These are phyloP conservation scores for Coprinopsis strossmayeri DNA, from an alignment of 768 basidiomycete genomes.

Conservation along the genomic window DNA sequence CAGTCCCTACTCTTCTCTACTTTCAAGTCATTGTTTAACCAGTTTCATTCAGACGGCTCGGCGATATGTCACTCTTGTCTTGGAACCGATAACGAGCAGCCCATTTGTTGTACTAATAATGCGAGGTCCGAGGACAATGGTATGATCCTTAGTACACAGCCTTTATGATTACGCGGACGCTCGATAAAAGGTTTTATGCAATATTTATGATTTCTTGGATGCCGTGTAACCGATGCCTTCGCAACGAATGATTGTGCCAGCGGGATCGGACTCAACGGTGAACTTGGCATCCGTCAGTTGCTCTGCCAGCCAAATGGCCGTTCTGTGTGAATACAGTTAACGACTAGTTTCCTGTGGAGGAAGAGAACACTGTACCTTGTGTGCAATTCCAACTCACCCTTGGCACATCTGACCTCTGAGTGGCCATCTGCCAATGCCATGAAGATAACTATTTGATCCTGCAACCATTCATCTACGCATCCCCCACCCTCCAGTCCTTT, in stretches of 20 bases:
- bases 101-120: constrained; percentile 7
- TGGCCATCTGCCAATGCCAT: constrained; percentile 65
- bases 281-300: constrained; percentile 65
- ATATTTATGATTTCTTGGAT: too few species aligned
- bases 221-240: constrained; percentile 57
- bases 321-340: constrained; percentile 23
- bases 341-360: neutral
- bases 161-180: neutral
- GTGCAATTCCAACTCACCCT: constrained; percentile 57
- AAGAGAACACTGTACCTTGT: constrained; percentile 39
- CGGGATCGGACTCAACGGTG: constrained; percentile 36
- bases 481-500: constrained; percentile 56
- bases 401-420: constrained; percentile 49
- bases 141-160: neutral
- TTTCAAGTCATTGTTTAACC: constrained; percentile 6
- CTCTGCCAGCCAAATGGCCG: constrained; percentile 72
- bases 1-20: constrained; percentile 11
- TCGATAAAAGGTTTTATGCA: too few species aligned
- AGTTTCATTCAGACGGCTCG: constrained; percentile 52
- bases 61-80: constrained; percentile 81
- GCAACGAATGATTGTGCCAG: constrained; percentile 47
- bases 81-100: constrained; percentile 70
- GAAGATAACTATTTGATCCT: constrained; percentile 78
- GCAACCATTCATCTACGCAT: constrained; percentile 64
- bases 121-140: constrained; percentile 4